Percentiles rank a stretch among this genome's conserved stretches.
These are phyloP conservation scores for Aquilaria malaccensis DNA, from an alignment of 345 rosid species.

Conservation along the genomic window DNA sequence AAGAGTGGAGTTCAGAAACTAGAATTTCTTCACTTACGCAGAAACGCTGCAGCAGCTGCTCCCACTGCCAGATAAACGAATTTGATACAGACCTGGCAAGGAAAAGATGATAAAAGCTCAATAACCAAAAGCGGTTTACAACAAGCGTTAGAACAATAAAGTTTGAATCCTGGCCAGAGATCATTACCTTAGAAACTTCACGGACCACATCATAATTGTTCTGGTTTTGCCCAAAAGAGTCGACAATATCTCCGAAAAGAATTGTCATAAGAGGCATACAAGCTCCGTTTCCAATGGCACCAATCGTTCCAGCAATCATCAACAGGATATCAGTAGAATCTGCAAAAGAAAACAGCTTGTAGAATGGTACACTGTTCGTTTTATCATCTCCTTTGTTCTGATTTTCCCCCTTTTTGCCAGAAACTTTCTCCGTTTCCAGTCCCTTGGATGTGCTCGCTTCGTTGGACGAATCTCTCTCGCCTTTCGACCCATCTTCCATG, in stretches of 20 bases:
- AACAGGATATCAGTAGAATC: constrained; percentile 49
- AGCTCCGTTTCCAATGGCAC: constrained; percentile 64
- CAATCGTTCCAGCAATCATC: constrained; percentile 68
- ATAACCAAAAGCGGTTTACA: not conserved
- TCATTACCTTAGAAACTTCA: constrained; percentile 50
- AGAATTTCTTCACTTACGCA: constrained; percentile 46
- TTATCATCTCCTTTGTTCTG: constrained; percentile 41
- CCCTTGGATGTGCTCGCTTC: constrained; percentile 40
- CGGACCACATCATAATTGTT: constrained; percentile 22
- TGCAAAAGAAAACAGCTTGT: constrained; percentile 72
- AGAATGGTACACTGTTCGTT: constrained; percentile 50
- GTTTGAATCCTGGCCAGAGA: not conserved
- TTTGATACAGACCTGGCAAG: constrained; percentile 54
- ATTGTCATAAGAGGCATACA: constrained; percentile 73
- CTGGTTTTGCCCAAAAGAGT: constrained; percentile 71
- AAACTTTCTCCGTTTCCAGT: constrained; percentile 23
- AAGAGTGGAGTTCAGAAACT: too few relatives aligned
- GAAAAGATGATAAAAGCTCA: not conserved
- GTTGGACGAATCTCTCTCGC: constrained; percentile 9
- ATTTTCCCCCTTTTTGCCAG: constrained; percentile 11
- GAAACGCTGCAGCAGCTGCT: constrained; percentile 51
- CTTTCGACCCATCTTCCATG: constrained; percentile 16
- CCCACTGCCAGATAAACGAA: constrained; percentile 77
- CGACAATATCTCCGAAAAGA: constrained; percentile 52
- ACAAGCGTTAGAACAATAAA: not conserved